These are phyloP conservation scores for Dactylis glomerata DNA, from an alignment of 176 grass and related monocot genomes.

Conservation along the genomic window DNA sequence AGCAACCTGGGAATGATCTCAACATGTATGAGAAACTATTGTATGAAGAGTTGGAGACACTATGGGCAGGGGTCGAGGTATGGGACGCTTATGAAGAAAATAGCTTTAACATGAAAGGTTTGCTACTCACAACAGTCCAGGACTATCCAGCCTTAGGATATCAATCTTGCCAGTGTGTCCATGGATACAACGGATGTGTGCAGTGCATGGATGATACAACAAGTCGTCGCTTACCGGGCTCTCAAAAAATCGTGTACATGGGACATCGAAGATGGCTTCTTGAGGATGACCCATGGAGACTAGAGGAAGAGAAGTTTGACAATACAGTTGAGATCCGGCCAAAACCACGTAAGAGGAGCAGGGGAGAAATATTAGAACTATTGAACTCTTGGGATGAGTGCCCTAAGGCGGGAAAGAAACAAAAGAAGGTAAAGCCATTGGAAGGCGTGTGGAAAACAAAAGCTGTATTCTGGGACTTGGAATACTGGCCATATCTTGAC, in stretches of 20 bases:
- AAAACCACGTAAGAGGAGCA: neutral
- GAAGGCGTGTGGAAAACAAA: neutral
- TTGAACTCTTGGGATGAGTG: neutral
- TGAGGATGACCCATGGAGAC: neutral
- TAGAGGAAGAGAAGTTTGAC: neutral
- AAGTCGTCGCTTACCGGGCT: neutral
- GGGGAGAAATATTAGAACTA: neutral
- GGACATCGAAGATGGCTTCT: neutral
- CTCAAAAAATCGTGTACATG: neutral
- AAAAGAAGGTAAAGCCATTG: neutral
- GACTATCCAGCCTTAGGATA: neutral
- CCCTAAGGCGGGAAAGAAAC: neutral
- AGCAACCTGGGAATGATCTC: neutral
- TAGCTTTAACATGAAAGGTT: no score
- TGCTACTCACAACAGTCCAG: no score
- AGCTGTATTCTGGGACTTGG: neutral
- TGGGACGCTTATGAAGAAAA: no score
- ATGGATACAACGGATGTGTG: neutral
- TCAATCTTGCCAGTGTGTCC: neutral
- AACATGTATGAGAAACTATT: neutral
- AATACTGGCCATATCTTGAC: neutral
- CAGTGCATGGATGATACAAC: neutral
- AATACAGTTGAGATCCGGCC: neutral
- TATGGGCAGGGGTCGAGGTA: neutral
- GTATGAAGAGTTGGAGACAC: neutral